Evolutionary conservation across 352 stramenopile species (phyloP).

Genomic region (Phytophthora parvispora): DNA sequence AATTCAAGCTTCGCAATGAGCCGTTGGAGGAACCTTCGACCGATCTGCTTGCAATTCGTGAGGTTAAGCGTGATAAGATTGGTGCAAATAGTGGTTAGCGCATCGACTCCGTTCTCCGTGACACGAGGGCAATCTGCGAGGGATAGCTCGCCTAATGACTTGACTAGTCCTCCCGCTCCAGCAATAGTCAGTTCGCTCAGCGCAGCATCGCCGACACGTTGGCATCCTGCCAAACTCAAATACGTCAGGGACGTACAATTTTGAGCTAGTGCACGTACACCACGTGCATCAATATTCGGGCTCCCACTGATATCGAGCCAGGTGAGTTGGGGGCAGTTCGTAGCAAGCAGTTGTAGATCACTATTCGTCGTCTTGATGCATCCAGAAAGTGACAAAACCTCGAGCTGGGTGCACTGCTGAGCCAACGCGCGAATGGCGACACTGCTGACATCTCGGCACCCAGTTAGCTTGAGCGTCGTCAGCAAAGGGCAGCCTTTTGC

Average conservation of each 20-base stretch:
- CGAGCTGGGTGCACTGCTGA: conserved; percentile 69
- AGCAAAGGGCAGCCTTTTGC: conserved; percentile 86
- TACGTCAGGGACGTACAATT: conserved; percentile 64
- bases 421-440: conserved; percentile 80
- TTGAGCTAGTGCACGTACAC: conserved; percentile 70
- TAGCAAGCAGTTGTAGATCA: conserved; percentile 68
- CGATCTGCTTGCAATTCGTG: conserved; percentile 78
- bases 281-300: conserved; percentile 65
- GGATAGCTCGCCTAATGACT: conserved; percentile 58
- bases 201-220: conserved; percentile 78
- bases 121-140: conserved; percentile 79
- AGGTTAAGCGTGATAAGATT: conserved; percentile 91
- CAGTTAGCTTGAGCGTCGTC: conserved; percentile 89
- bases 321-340: conserved; percentile 58
- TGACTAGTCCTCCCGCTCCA: conserved; percentile 27
- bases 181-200: conserved; percentile 51
- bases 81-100: conserved; percentile 63
- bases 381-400: conserved; percentile 85
- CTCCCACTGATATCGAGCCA: conserved; percentile 91
- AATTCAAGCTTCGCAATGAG: conserved; percentile 83
- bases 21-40: conserved; percentile 76
- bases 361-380: conserved; percentile 86
- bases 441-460: conserved; percentile 87
- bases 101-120: conserved; percentile 75
- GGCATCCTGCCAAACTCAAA: conserved; percentile 85